Evolutionary conservation across 1,284 basidiomycete species (phyloP).

Genomic region (Ganoderma multipileum): DNA sequence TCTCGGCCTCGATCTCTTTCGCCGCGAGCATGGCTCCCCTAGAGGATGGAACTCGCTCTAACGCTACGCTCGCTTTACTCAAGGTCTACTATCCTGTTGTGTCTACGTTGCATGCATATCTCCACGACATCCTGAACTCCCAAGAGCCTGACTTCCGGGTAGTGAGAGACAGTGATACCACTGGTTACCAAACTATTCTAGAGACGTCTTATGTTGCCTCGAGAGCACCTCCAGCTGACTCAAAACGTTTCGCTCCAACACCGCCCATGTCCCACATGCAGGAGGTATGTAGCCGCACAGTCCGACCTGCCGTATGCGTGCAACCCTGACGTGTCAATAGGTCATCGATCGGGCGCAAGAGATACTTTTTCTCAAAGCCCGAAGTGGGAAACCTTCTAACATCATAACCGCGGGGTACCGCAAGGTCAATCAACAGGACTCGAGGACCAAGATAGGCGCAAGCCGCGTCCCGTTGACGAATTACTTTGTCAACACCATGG

Average conservation of each 20-base stretch:
- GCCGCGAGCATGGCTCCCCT: neutral
- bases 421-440: slow-evolving; percentile 47
- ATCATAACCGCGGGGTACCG: slow-evolving; percentile 74
- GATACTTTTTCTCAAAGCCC: slow-evolving; percentile 52
- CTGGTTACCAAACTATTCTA: slow-evolving; percentile 49
- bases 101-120: slow-evolving; percentile 49
- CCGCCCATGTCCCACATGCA: slow-evolving; percentile 58
- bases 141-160: slow-evolving; percentile 28
- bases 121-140: slow-evolving; percentile 46
- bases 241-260: slow-evolving; percentile 36
- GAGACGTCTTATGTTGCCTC: slow-evolving; percentile 53
- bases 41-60: neutral
- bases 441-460: slow-evolving; percentile 36
- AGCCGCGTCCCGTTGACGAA: slow-evolving; percentile 56
- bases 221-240: slow-evolving; percentile 24
- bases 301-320: neutral
- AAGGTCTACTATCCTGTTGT: slow-evolving; percentile 49
- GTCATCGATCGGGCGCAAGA: slow-evolving; percentile 66
- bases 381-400: slow-evolving; percentile 50
- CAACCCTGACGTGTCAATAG: slow-evolving; percentile 41
- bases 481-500: slow-evolving; percentile 75
- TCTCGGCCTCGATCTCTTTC: neutral
- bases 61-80: slow-evolving; percentile 31
- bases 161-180: slow-evolving; percentile 41
- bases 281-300: slow-evolving; percentile 49